Conservation (phyloP, 129 eudicot species). For the Flaveria ramosissima region DNA sequence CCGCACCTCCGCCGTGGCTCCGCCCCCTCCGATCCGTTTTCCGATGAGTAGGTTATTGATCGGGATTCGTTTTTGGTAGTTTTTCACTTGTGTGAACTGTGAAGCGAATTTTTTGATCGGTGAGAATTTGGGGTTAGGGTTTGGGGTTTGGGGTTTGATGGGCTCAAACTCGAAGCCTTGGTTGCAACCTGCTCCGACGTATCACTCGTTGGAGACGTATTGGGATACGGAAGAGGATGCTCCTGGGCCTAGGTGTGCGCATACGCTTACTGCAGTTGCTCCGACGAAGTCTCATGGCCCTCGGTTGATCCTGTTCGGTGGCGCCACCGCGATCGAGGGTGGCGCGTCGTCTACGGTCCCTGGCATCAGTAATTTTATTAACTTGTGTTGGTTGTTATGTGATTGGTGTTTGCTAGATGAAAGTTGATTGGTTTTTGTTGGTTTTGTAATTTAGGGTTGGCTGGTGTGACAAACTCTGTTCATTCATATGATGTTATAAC, state of each 20-base stretch:
- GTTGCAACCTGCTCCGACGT: constrained; percentile 80
- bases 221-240: constrained; percentile 85
- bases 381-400: neutral
- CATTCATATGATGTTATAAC: constrained; percentile 90
- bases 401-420: neutral
- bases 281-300: constrained; percentile 85
- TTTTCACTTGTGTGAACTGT: neutral
- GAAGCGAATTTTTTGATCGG: constrained; percentile 23
- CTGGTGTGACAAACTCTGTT: constrained; percentile 91
- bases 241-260: constrained; percentile 91
- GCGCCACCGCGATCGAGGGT: constrained; percentile 94
- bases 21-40: neutral
- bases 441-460: constrained; percentile 59
- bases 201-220: constrained; percentile 47
- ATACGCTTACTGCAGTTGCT: constrained; percentile 89
- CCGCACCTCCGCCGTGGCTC: neutral
- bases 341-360: constrained; percentile 67
- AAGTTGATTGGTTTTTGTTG: constrained; percentile 12
- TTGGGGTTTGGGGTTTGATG: constrained; percentile 43
- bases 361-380: constrained; percentile 60
- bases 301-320: constrained; percentile 84
- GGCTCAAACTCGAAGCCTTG: constrained; percentile 84
- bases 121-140: neutral
- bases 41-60: neutral
- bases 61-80: neutral